These are phyloP conservation scores for Pyrrhoderma noxium DNA, from an alignment of 1,284 basidiomycete species.

Conservation along the genomic window DNA sequence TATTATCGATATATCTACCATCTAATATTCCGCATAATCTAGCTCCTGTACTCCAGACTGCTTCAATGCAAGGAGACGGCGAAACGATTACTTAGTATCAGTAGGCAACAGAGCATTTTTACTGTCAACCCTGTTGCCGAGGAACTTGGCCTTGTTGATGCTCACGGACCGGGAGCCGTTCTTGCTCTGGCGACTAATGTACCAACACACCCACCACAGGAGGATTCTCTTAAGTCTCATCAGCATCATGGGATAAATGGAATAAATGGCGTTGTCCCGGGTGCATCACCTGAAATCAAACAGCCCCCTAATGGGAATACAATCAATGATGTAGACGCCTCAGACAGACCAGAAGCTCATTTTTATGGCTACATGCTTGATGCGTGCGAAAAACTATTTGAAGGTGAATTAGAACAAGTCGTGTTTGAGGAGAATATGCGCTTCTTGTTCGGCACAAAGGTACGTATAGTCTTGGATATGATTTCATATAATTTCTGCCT, in stretches of 20 bases:
- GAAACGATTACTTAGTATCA: conserved; percentile 49
- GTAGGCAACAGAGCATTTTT: conserved; percentile 42
- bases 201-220: conserved; percentile 31
- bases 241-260: conserved; percentile 18
- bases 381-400: conserved; percentile 91
- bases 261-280: neutral
- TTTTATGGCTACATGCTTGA: conserved; percentile 88
- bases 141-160: conserved; percentile 67
- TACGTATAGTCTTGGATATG: conserved; percentile 40
- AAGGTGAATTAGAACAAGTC: conserved; percentile 83
- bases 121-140: conserved; percentile 66
- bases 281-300: neutral
- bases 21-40: conserved; percentile 12
- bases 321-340: neutral
- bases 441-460: conserved; percentile 95
- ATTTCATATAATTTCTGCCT: conserved; percentile 20
- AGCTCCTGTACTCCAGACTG: conserved; percentile 89
- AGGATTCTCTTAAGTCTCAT: conserved; percentile 2
- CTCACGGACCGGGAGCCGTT: conserved; percentile 63
- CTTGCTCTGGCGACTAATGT: conserved; percentile 57
- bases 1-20: neutral
- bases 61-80: conserved; percentile 81
- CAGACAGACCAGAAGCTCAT: conserved; percentile 41
- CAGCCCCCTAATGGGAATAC: neutral
- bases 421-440: conserved; percentile 94